A percentile compares a stretch with the other conserved stretches of the same genome.
phyloP scores from a whole-genome alignment of 805 yeast genomes.

The Yueomyces sp. region DNA sequence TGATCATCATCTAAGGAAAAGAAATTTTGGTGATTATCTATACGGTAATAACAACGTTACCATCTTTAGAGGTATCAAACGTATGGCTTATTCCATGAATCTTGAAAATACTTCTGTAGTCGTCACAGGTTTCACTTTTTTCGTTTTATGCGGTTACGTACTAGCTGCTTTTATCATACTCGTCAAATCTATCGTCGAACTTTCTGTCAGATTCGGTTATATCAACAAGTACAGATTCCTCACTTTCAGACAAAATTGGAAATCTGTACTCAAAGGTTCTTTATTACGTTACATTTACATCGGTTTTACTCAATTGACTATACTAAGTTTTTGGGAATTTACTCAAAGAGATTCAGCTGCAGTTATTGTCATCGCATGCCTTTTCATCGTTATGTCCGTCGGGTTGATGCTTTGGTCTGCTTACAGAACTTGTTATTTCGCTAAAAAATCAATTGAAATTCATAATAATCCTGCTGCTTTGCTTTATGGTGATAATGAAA shows the following conservation, averaged over 20 bases:
- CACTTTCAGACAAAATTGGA: conserved; percentile 44
- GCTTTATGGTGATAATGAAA: conserved; percentile 61
- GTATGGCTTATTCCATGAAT: conserved; percentile 62
- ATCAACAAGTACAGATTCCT: conserved; percentile 33
- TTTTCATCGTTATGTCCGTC: conserved; percentile 50
- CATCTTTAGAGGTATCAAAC: conserved; percentile 75
- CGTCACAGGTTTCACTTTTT: conserved; percentile 78
- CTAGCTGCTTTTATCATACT: conserved; percentile 47
- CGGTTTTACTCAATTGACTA: conserved; percentile 71
- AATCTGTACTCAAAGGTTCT: conserved; percentile 58
- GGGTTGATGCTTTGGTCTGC: conserved; percentile 53
- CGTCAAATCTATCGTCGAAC: conserved; percentile 37
- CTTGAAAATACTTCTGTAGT: conserved; percentile 80
- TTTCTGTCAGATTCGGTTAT: conserved; percentile 36
- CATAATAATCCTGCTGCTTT: conserved; percentile 79
- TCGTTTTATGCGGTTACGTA: conserved; percentile 62
- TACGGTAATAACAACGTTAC: conserved; percentile 44
- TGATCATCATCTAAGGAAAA: conserved; percentile 17
- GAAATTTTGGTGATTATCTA: conserved; percentile 25
- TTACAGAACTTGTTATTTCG: conserved; percentile 51
- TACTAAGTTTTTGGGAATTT: conserved; percentile 82
- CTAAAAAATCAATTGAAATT: conserved; percentile 41
- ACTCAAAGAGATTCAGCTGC: conserved; percentile 75
- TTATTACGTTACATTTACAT: conserved; percentile 66
- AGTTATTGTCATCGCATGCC: conserved; percentile 65